Percentiles rank a stretch among this genome's conserved stretches.
Conservation (phyloP, 352 stramenopile species). For the Pythium angustatum region DNA sequence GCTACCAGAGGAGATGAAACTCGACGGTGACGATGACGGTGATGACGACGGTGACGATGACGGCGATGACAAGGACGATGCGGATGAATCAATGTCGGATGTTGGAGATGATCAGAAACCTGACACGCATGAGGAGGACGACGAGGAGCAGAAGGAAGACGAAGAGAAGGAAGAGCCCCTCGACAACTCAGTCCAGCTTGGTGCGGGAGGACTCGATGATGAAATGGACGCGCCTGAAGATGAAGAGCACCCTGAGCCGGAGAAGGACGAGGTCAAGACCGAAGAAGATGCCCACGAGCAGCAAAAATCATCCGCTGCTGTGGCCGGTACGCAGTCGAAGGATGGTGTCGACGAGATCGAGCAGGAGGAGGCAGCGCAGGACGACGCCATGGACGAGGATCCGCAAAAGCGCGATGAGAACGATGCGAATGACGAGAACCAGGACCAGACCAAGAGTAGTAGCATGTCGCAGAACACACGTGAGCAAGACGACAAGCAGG, state of each 20-base stretch:
- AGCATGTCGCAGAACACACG: constrained; percentile 50
- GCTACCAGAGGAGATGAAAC: constrained; percentile 82
- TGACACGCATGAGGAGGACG: constrained; percentile 48
- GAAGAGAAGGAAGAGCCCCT: constrained; percentile 70
- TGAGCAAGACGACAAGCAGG: constrained; percentile 38
- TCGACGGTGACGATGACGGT: constrained; percentile 78
- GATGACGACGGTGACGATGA: constrained; percentile 33
- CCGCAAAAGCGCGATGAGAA: constrained; percentile 43
- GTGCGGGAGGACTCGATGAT: constrained; percentile 72
- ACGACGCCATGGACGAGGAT: constrained; percentile 44
- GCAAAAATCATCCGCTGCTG: constrained; percentile 46
- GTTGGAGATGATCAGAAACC: constrained; percentile 38
- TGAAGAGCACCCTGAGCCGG: constrained; percentile 49
- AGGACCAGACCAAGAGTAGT: constrained; percentile 66
- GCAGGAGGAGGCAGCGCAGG: constrained; percentile 36
- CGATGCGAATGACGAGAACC: constrained; percentile 40
- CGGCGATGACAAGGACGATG: constrained; percentile 36
- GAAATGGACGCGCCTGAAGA: constrained; percentile 52
- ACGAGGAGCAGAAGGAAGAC: constrained; percentile 60
- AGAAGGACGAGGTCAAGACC: constrained; percentile 67
- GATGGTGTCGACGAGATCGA: constrained; percentile 80
- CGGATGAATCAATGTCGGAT: constrained; percentile 60
- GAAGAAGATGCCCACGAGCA: constrained; percentile 52
- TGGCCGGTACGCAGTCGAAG: constrained; percentile 80
- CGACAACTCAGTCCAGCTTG: constrained; percentile 69